Base-by-base conservation (phyloP, 2,329 filamentous ascomycete genomes). In the Amauroascus niger region DNA sequence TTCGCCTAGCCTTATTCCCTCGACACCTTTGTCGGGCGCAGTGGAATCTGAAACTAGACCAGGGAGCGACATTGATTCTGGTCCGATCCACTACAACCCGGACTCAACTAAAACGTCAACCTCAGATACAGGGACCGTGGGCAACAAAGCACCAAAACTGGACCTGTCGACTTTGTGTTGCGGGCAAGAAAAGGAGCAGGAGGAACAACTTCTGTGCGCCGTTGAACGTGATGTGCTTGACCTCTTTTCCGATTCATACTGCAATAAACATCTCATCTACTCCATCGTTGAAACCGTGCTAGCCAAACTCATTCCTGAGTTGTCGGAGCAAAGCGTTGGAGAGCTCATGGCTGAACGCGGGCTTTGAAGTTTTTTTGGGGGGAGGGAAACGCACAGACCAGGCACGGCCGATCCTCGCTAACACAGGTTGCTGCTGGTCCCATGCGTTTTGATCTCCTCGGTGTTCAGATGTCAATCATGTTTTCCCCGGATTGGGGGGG, bases 181-280 rank as follows among this genome's bases (percentile, higher is more conserved):
- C 32, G 66, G 65, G 46, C 67, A 72, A 50, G 72, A 77, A 20
- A 73, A 79, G 35, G 59, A 62, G 33, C 66, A 66, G 20, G 73
- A 79, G 50, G 70, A 73, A 57, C 71, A 70, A 47, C 74, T 82
- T 55, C 69, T 81, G 43, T 69, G 72, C 56, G 78, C 84, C 61
- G 77, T 88, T 58, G 80, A 83, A 63, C 72, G 77, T 52, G 72
- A 74, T 22, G 74, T 89, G 44, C 75, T 97, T 45, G 81, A 86
- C 62, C 75, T 90, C 35, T 84, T 95, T 60, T 80, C 79, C 14
- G 89, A 96, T 69, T 76, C 79, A 49, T 95, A 95, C 71, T 85
- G 89, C 71, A 98, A 98, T 71, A 94, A 90, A 72, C 89, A 96
- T 71, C 74, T 97, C 30, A 74, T 95, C 61, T 95, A 95, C 65